Conservation (phyloP, 805 yeast species). For the Starmerella powellii region DNA sequence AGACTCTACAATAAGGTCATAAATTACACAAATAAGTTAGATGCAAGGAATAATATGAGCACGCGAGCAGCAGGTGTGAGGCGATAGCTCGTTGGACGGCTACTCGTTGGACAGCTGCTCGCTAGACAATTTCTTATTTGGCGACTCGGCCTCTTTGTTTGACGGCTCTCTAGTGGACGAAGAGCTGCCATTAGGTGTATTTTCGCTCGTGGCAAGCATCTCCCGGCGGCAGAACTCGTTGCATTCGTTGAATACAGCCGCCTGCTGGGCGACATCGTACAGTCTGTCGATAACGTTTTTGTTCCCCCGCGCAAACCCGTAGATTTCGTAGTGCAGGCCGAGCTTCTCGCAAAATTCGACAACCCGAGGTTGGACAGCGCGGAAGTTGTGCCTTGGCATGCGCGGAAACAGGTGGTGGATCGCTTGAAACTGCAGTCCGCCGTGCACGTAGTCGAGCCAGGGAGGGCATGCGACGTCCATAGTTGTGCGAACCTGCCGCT, state of each 20-base stretch:
- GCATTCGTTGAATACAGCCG: slow-evolving; percentile 62
- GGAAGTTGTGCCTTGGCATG: slow-evolving; percentile 74
- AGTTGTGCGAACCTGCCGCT: slow-evolving; percentile 75
- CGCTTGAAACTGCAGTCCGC: slow-evolving; percentile 86
- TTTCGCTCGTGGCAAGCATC: slow-evolving; percentile 8
- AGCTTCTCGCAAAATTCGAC: slow-evolving; percentile 62
- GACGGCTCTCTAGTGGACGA: too few relatives aligned
- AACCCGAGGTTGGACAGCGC: slow-evolving; percentile 61
- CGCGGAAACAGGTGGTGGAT: slow-evolving; percentile 85
- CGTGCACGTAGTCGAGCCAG: slow-evolving; percentile 84
- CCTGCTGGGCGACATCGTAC: slow-evolving; percentile 69
- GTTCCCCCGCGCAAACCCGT: slow-evolving; percentile 74
- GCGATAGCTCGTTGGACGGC: too few relatives aligned
- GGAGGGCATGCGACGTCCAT: slow-evolving; percentile 93
- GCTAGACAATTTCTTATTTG: too few relatives aligned
- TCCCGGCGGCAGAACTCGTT: slow-evolving; percentile 50
- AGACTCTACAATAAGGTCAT: too few relatives aligned
- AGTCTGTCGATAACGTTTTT: slow-evolving; percentile 54
- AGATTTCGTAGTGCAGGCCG: slow-evolving; percentile 69
- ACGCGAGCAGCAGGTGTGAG: too few relatives aligned
- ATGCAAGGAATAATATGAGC: too few relatives aligned
- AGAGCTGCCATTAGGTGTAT: too few relatives aligned
- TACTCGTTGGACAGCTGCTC: too few relatives aligned
- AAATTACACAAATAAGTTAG: too few relatives aligned
- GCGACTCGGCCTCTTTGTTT: too few relatives aligned